A percentile compares a stretch with the other conserved stretches of the same genome.
phyloP scores from a whole-genome alignment of 78 protist genomes.

The Dictyostelium firmibasis region DNA sequence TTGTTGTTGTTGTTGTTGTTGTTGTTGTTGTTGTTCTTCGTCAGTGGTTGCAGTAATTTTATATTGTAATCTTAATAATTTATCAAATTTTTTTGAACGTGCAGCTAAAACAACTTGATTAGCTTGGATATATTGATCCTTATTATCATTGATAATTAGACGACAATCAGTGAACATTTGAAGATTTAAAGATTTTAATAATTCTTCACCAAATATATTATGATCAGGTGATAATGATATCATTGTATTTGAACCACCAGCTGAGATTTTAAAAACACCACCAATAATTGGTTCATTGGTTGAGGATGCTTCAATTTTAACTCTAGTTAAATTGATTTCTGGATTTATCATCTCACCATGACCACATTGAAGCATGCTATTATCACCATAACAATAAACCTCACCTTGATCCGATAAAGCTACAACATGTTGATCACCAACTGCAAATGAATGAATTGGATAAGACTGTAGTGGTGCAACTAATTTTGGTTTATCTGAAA shows the following conservation, averaged over 20 bases:
- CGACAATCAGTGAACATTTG: conserved; percentile 9
- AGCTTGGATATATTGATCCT: neutral
- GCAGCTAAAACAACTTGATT: conserved; percentile 27
- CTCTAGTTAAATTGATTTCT: neutral
- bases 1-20: neutral
- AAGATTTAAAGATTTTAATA: neutral
- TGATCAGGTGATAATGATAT: conserved; percentile 42
- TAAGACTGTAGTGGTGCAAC: neutral
- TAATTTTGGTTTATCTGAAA: neutral
- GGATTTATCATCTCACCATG: neutral
- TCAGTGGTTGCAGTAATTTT: too few species aligned
- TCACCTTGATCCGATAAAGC: conserved; percentile 47
- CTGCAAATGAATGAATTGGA: conserved; percentile 23
- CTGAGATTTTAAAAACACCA: conserved; percentile 40
- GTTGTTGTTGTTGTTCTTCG: neutral
- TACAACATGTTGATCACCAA: conserved; percentile 43
- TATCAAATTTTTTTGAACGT: neutral
- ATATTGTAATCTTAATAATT: neutral
- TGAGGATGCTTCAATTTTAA: neutral
- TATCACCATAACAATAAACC: conserved; percentile 34
- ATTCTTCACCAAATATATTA: conserved; percentile 34
- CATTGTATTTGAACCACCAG: conserved; percentile 31
- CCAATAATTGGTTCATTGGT: neutral
- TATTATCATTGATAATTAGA: neutral
- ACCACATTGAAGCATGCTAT: conserved; percentile 2